phyloP scores from a whole-genome alignment of 768 basidiomycete genomes.

The Amylocystis lapponica region DNA sequence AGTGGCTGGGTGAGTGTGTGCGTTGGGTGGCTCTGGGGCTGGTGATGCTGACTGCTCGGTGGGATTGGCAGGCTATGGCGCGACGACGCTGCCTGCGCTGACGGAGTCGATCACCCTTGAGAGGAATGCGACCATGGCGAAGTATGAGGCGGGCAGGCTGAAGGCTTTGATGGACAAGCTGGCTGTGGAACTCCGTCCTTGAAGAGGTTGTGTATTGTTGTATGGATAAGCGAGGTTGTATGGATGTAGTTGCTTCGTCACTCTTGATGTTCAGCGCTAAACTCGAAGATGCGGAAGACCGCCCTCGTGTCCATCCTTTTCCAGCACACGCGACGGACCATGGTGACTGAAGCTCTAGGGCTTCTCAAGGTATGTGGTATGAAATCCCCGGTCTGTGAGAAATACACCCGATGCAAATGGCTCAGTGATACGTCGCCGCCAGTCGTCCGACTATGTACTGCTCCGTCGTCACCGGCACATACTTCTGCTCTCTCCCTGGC shows the following conservation, averaged over 20 bases:
- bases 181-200: conserved; percentile 4
- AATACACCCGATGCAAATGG: too few relatives aligned
- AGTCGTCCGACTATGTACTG: conserved; percentile 73
- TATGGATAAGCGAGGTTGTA: too few relatives aligned
- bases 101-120: conserved; percentile 74
- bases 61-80: conserved; percentile 78
- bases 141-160: conserved; percentile 56
- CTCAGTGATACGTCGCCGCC: conserved; percentile 16
- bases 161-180: conserved; percentile 40
- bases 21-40: background rate
- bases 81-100: conserved; percentile 77
- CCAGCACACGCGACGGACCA: too few relatives aligned
- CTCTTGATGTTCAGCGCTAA: too few relatives aligned
- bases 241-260: too few relatives aligned
- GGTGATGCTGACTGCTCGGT: background rate
- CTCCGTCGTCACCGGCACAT: conserved; percentile 66
- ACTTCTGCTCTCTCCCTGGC: conserved; percentile 53
- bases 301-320: too few relatives aligned
- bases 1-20: conserved; percentile 60
- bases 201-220: too few relatives aligned
- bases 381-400: too few relatives aligned
- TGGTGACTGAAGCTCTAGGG: too few relatives aligned
- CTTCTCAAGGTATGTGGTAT: too few relatives aligned
- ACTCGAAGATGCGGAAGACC: too few relatives aligned
- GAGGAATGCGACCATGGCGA: conserved; percentile 52